Percentiles rank a stretch among this genome's conserved stretches.
Conservation (phyloP, 2,329 filamentous ascomycete species). For the Fonsecaea pugnacius region DNA sequence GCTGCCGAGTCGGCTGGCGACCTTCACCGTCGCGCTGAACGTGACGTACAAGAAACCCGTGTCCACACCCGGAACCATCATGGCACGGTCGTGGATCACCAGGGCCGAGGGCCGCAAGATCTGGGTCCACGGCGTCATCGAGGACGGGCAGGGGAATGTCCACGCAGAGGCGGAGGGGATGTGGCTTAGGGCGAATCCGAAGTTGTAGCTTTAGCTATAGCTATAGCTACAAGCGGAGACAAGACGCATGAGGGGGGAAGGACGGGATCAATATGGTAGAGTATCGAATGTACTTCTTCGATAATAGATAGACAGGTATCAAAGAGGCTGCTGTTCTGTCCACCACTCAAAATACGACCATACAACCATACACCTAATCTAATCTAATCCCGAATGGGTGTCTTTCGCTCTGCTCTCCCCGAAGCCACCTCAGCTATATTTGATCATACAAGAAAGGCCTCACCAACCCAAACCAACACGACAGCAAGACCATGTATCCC, state of each 20-base stretch:
- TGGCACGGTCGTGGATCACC: constrained; percentile 44
- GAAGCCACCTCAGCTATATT: no score
- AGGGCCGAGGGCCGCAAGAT: constrained; percentile 46
- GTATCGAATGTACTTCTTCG: neutral
- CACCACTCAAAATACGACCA: no score
- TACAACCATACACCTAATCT: no score
- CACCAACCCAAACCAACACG: neutral
- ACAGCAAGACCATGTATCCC: no score
- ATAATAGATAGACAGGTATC: neutral
- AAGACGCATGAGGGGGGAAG: neutral
- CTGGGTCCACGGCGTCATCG: constrained; percentile 47
- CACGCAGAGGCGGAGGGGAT: constrained; percentile 49
- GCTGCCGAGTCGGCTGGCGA: constrained; percentile 10
- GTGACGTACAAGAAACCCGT: constrained; percentile 48
- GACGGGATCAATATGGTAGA: neutral
- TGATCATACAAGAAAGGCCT: neutral
- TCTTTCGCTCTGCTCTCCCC: no score
- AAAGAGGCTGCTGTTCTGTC: no score
- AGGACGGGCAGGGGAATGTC: constrained; percentile 44
- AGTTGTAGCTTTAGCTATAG: constrained; percentile 9
- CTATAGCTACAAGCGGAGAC: no score
- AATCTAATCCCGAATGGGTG: no score
- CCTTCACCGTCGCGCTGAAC: constrained; percentile 49
- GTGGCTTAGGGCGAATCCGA: constrained; percentile 44
- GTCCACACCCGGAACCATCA: constrained; percentile 43